phyloP scores from a whole-genome alignment of 2,329 filamentous ascomycete species.

The Colletotrichum limetticola region DNA sequence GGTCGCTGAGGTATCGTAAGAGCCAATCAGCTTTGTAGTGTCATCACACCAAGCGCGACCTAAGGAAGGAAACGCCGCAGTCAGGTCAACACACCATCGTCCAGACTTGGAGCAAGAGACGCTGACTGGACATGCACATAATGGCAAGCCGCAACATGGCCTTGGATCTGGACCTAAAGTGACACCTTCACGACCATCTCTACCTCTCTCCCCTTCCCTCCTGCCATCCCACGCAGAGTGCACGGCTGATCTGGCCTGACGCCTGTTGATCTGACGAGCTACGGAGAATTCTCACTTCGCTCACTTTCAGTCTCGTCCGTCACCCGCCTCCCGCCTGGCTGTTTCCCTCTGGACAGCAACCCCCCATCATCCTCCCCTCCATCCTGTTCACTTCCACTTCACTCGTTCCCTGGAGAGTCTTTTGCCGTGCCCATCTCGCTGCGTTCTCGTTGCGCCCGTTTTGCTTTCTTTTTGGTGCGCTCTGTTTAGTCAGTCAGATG shows the following conservation, averaged over 20 bases:
- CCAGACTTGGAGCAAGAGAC: not conserved
- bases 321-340: not conserved
- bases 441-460: not conserved
- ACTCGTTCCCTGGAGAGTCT: not conserved
- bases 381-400: not conserved
- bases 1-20: slow-evolving; percentile 18
- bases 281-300: not conserved
- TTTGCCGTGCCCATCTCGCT: not conserved
- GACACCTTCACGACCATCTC: slow-evolving; percentile 27
- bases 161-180: slow-evolving; percentile 6
- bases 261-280: not conserved
- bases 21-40: slow-evolving; percentile 29
- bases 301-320: not conserved
- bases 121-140: not conserved
- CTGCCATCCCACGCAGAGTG: slow-evolving; percentile 21
- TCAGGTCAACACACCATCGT: slow-evolving; percentile 11
- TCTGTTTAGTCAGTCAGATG: slow-evolving; percentile 4
- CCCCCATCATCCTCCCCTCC: not conserved
- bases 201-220: not conserved
- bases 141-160: not conserved
- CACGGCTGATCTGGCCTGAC: slow-evolving; percentile 1
- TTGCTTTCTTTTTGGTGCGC: not conserved
- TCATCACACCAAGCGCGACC: slow-evolving; percentile 22
- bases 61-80: not conserved
- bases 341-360: too few species aligned